Evolutionary conservation across 176 grass and related monocot species (phyloP).

Genomic region (Rhynchospora breviuscula): DNA sequence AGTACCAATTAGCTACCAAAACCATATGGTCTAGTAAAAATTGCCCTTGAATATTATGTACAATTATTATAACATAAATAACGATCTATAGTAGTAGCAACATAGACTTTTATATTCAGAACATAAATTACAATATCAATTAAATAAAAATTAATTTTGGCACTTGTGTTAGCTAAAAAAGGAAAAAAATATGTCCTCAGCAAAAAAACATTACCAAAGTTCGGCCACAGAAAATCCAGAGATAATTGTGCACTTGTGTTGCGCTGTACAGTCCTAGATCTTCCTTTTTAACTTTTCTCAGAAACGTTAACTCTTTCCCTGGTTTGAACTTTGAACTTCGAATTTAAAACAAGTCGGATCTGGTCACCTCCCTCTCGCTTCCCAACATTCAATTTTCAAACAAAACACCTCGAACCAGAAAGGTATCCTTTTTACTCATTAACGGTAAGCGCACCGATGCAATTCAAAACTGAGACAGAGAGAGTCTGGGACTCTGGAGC

Average conservation of each 20-base stretch:
- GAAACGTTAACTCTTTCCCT: background rate
- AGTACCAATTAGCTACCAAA: background rate
- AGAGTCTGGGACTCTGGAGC: background rate
- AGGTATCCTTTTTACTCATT: background rate
- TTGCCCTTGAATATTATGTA: background rate
- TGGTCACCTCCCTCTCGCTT: conserved; percentile 17
- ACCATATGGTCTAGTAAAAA: background rate
- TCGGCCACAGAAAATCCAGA: background rate
- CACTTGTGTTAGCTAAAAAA: too few species aligned
- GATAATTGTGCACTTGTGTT: background rate
- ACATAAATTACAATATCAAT: too few species aligned
- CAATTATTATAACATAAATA: too few species aligned
- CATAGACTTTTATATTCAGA: too few species aligned
- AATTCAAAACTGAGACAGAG: background rate
- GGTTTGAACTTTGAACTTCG: background rate
- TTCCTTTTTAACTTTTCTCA: conserved; percentile 22
- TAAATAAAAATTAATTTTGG: too few species aligned
- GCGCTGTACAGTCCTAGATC: background rate
- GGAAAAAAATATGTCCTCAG: too few species aligned
- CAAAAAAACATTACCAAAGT: background rate
- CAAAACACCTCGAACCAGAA: background rate
- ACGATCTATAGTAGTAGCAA: too few species aligned
- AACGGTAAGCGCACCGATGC: background rate
- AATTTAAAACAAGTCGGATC: conserved; percentile 27
- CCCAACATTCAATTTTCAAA: conserved; percentile 6